Conservation (phyloP, 306 rosid genomes). For the Lablab purpureus region DNA sequence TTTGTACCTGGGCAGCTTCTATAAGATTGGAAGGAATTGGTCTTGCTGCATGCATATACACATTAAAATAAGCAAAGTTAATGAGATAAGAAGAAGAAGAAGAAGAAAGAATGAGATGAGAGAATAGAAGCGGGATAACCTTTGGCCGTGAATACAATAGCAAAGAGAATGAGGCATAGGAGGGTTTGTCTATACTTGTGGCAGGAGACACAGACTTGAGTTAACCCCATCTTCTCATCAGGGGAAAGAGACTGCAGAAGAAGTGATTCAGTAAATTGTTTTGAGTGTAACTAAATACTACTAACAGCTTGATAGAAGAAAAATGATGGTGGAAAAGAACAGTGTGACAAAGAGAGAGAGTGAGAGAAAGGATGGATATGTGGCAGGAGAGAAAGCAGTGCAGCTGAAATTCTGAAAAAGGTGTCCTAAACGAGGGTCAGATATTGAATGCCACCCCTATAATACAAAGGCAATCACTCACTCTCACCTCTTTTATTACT, state of each 20-base stretch:
- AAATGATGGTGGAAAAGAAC: constrained; percentile 44
- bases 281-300: constrained; percentile 40
- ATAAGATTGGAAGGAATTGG: constrained; percentile 56
- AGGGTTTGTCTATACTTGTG: constrained; percentile 56
- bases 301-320: constrained; percentile 50
- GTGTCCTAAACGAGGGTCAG: constrained; percentile 53
- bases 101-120: background rate
- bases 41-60: constrained; percentile 59
- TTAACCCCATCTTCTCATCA: constrained; percentile 59
- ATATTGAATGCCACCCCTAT: constrained; percentile 74
- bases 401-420: constrained; percentile 56
- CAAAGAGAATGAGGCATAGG: constrained; percentile 58
- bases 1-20: constrained; percentile 53
- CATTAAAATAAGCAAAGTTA: constrained; percentile 22
- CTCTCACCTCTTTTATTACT: constrained; percentile 19
- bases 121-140: constrained; percentile 50
- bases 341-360: constrained; percentile 31
- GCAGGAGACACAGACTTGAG: constrained; percentile 53
- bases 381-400: constrained; percentile 54
- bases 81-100: background rate
- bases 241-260: constrained; percentile 47
- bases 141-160: constrained; percentile 64
- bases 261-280: constrained; percentile 39
- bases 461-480: constrained; percentile 41
- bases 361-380: constrained; percentile 30